phyloP scores from a whole-genome alignment of 345 rosid species.

The Brassica cretica region DNA sequence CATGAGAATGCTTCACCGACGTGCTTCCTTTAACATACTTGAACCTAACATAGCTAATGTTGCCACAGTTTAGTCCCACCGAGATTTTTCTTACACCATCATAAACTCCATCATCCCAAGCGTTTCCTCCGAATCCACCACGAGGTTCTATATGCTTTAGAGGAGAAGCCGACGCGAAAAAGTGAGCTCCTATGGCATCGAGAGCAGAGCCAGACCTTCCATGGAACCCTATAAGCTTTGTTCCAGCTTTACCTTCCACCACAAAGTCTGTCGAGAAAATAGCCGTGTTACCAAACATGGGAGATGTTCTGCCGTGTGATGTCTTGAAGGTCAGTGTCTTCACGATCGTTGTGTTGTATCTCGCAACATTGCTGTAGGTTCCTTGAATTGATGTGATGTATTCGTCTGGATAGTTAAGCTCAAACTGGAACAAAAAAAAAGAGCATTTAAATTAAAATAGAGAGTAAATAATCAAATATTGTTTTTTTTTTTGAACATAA shows the following conservation, averaged over 20 bases:
- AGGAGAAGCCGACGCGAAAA: neutral
- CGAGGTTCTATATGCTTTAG: neutral
- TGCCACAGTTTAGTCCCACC: neutral
- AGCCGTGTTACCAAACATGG: neutral
- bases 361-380: neutral
- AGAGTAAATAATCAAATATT: neutral
- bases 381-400: conserved; percentile 16
- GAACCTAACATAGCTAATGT: neutral
- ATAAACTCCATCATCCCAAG: conserved; percentile 36
- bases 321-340: conserved; percentile 6
- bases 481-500: too few species aligned
- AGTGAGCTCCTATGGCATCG: conserved; percentile 25
- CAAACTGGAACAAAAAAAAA: neutral
- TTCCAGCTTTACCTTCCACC: conserved; percentile 14
- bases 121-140: conserved; percentile 5
- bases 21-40: conserved; percentile 3
- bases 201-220: conserved; percentile 10
- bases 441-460: neutral
- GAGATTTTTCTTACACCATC: conserved; percentile 6
- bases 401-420: conserved; percentile 25
- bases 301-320: conserved; percentile 12
- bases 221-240: conserved; percentile 26
- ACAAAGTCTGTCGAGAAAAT: conserved; percentile 1
- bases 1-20: conserved; percentile 1
- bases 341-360: conserved; percentile 12